Percentiles rank a stretch among this genome's conserved stretches.
Conservation (phyloP, 441 rosid genomes). For the Iberis amara region DNA sequence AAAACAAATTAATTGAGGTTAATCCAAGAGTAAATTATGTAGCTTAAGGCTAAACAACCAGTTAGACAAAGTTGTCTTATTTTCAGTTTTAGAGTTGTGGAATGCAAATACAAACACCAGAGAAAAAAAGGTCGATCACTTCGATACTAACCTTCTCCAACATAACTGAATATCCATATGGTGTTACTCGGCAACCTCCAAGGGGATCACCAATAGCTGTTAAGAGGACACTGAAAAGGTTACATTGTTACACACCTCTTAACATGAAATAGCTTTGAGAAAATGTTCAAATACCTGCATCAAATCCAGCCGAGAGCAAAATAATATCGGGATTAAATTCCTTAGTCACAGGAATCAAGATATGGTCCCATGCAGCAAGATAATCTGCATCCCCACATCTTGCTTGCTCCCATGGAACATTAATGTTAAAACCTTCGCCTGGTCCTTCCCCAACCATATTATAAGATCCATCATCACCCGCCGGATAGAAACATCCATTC, state of each 20-base stretch:
- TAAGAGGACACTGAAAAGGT: constrained; percentile 17
- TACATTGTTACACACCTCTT: neutral
- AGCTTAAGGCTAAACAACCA: constrained; percentile 4
- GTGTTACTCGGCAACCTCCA: constrained; percentile 85
- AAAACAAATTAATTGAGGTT: constrained; percentile 1
- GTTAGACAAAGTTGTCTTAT: neutral
- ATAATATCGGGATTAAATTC: constrained; percentile 79
- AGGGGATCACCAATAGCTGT: constrained; percentile 86
- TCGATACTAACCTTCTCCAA: constrained; percentile 61
- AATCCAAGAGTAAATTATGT: neutral
- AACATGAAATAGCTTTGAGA: neutral
- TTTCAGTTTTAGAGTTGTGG: neutral
- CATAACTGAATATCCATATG: constrained; percentile 77
- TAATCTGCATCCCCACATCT: constrained; percentile 90
- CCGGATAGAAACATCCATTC: constrained; percentile 77
- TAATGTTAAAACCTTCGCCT: constrained; percentile 89
- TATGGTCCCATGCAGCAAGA: constrained; percentile 90
- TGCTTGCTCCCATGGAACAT: constrained; percentile 93
- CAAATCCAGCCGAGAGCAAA: constrained; percentile 87
- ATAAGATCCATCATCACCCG: constrained; percentile 68
- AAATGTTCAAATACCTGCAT: constrained; percentile 66
- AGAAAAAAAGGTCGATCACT: constrained; percentile 7
- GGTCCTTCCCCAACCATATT: constrained; percentile 86
- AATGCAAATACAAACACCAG: neutral
- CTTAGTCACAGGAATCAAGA: constrained; percentile 76